Evolutionary conservation across 2,329 filamentous ascomycete species (phyloP).

Genomic region (Raffaelea deltoideospora): DNA sequence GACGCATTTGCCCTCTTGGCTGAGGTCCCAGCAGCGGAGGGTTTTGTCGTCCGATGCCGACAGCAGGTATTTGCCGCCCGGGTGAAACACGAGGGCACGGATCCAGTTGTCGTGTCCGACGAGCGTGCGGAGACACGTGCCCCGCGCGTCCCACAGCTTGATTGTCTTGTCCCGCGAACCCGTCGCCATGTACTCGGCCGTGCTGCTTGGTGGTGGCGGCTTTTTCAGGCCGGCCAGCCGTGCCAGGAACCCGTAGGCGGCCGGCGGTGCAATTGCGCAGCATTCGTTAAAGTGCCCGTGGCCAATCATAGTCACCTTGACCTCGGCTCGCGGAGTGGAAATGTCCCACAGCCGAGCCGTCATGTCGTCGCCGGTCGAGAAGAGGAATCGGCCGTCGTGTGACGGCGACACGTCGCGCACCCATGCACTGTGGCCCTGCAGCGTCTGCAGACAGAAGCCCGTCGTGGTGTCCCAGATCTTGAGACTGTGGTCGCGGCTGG

Average conservation of each 20-base stretch:
- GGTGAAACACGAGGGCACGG: conserved; percentile 72
- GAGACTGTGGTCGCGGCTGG: conserved; percentile 71
- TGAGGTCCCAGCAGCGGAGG: conserved; percentile 83
- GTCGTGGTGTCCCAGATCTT: conserved; percentile 89
- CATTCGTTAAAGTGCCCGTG: conserved; percentile 82
- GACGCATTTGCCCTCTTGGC: conserved; percentile 80
- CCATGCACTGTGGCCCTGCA: conserved; percentile 76
- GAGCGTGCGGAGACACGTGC: conserved; percentile 71
- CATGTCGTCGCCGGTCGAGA: conserved; percentile 73
- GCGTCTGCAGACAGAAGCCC: conserved; percentile 83
- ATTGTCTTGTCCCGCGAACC: conserved; percentile 85
- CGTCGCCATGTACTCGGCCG: conserved; percentile 79
- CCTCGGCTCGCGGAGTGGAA: conserved; percentile 46
- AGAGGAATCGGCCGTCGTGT: conserved; percentile 64
- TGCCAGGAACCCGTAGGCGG: conserved; percentile 64
- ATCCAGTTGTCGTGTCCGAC: conserved; percentile 93
- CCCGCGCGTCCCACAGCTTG: conserved; percentile 73
- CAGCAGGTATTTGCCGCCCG: conserved; percentile 78
- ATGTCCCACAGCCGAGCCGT: conserved; percentile 78
- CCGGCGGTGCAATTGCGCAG: conserved; percentile 68
- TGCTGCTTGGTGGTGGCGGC: conserved; percentile 54
- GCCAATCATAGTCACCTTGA: conserved; percentile 65
- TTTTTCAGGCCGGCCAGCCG: conserved; percentile 71
- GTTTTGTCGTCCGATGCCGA: conserved; percentile 84
- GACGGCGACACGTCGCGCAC: conserved; percentile 79